Evolutionary conservation across 306 rosid genomes (phyloP), one percentile per base, ranked within the genome.

Genomic region (Acacia crassicarpa): DNA sequence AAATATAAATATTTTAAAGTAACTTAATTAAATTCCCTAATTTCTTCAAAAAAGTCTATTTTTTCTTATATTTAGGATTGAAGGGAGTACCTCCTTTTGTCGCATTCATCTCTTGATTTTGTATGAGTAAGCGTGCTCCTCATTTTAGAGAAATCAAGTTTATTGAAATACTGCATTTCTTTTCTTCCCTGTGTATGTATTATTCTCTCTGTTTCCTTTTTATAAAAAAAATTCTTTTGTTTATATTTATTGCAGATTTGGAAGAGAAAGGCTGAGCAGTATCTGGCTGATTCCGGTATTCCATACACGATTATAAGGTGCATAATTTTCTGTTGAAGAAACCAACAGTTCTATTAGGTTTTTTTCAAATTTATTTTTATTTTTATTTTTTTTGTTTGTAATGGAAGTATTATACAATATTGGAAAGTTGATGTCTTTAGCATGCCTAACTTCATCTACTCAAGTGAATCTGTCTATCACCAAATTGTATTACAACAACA

Each of bases 251-350:
- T 16, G 72, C 86, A 95, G 99, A 83, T 95, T 77, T 95, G 99
- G 99, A 95, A 95, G 91, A 91, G 99, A 80, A 95, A 95, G 84
- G 96, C 98, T 67, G 99, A 95, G 89, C 91, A 91, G 84, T 95
- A 95, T 89, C 89, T 95, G 77, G 92, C 93, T n/a, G 94, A 92
- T 78, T 95, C 97, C 61, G 98, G 98, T 45, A 4, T 93, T 78
- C 91, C 99, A 9, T 95, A 93, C 88, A 93, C 98, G 10, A 95
- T 95, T 82, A 91, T 95, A 86, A 91, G 99, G 99, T 93, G 83
- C 25, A 65, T 56, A n/a, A 77, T 62, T 71, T 75, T 35, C 49
- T 11, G 23, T 67, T 65, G 35, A 33, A 12, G 19, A 74, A 65
- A 53, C 30, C 32, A 38, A 65, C 74, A 44, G 32, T 38, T 69